Base-by-base conservation (phyloP, 2,329 filamentous ascomycete genomes). In the Lizonia empirigonia region DNA sequence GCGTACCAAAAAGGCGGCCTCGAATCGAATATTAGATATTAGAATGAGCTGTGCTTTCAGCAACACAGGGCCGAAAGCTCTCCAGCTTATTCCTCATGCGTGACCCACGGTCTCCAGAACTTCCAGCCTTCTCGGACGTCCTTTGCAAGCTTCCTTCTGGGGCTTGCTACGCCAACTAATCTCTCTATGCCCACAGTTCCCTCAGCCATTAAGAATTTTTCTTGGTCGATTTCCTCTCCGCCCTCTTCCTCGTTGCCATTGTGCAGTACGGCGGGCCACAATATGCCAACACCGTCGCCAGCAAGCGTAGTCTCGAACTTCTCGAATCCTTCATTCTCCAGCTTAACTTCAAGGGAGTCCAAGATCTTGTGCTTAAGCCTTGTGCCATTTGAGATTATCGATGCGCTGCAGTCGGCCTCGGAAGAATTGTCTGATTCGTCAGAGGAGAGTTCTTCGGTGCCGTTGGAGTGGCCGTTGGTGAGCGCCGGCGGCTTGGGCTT, bases 161-260 rank as follows among this genome's bases (percentile, higher is more conserved):
- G 58, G 42, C 65, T 64, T 20, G 53, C 61, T 2, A 96, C 90
- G 13, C 93, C 92, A 0, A 97, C 93, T 32, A 99, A 77, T 63
- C 82, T 82, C 74, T 97, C 93, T 16, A 99, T 89, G 0, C 90
- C 94, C 46, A 92, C 88, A 29, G 86, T 88, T 1, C 90, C 92
- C 44, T 91, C 84, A 0, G 91, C 94, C 48, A 86, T 89, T 46
- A 97, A 80, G 70, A 99, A 90, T 66, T 87, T 88, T 51, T 97
- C 91, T 65, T 93, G 82, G 64, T 96, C 90, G 65, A 99, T 97
- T 75, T 97, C 92, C 77, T 94, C 90, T 19, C 91, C 91, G 26
- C 90, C 90, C 58, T 90, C 84, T 64, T 90, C 87, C 29, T 88
- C 85, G n/a, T 83, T 85, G 5, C 88, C 90, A 54, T 95, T 96